Evolutionary conservation across 345 rosid genomes (phyloP).

Genomic region (Dimocarpus longan): DNA sequence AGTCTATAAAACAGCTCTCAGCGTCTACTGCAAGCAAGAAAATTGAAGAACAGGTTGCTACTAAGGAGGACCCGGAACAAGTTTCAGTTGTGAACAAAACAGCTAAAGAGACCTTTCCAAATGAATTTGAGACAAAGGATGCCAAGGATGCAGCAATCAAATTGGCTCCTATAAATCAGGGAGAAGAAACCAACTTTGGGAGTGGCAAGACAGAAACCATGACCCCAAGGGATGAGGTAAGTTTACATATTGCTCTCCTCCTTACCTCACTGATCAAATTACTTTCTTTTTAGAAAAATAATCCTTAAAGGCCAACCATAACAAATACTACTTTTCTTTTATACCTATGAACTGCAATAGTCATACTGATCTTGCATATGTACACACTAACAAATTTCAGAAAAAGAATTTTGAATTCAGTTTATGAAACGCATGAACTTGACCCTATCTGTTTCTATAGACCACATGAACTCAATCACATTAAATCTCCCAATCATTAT

Average conservation of each 20-base stretch:
- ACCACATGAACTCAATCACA: background rate
- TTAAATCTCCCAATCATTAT: background rate
- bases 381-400: too few species aligned
- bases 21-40: conserved; percentile 22
- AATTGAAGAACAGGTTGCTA: conserved; percentile 21
- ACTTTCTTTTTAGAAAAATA: conserved; percentile 11
- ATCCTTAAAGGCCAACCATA: background rate
- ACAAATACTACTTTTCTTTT: background rate
- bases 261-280: background rate
- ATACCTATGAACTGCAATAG: background rate
- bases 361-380: background rate
- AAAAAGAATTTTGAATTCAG: background rate
- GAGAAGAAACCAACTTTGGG: conserved; percentile 22
- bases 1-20: conserved; percentile 23
- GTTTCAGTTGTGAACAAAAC: conserved; percentile 27
- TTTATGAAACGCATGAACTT: background rate
- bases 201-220: conserved; percentile 28
- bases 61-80: conserved; percentile 28
- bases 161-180: conserved; percentile 10
- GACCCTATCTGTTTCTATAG: background rate
- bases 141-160: conserved; percentile 9
- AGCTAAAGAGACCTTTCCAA: conserved; percentile 23
- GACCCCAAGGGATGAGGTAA: conserved; percentile 44
- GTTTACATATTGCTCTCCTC: conserved; percentile 15
- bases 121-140: conserved; percentile 22